These are phyloP conservation scores for Eucalyptus cladocalyx DNA, from an alignment of 345 rosid species.

Conservation along the genomic window DNA sequence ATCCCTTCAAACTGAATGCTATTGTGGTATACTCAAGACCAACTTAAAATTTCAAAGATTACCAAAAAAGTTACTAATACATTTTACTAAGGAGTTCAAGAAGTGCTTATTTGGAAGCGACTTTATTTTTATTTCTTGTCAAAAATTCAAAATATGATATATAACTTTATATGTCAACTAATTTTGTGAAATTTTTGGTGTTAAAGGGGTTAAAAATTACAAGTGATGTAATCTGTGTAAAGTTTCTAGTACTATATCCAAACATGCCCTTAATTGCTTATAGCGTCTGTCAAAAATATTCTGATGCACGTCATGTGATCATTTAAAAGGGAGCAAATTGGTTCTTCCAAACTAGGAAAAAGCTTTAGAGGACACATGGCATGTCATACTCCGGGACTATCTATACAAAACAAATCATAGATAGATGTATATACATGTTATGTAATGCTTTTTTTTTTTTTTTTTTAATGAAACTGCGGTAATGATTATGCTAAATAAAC, in stretches of 20 bases:
- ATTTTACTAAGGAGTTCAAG: not conserved
- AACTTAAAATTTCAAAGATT: not conserved
- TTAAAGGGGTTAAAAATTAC: not conserved
- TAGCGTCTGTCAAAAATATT: not conserved
- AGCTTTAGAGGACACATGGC: not conserved
- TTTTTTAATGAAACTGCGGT: not conserved
- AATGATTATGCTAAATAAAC: not conserved
- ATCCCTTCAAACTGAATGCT: not conserved
- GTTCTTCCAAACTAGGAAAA: not conserved
- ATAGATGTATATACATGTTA: not conserved
- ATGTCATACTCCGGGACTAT: not conserved
- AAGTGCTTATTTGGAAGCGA: not conserved
- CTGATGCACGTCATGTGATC: not conserved
- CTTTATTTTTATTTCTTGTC: not conserved
- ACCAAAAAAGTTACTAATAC: not conserved
- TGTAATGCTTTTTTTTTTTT: not conserved
- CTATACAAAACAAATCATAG: not conserved
- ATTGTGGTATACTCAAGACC: not conserved
- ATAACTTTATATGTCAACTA: not conserved
- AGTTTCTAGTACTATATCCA: not conserved
- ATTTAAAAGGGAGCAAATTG: not conserved
- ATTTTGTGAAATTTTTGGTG: not conserved
- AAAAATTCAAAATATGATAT: not conserved
- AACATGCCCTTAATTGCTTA: not conserved
- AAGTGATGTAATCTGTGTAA: not conserved